phyloP scores from a whole-genome alignment of 192 early-diverging fungal species.

The Coemansia sp. region DNA sequence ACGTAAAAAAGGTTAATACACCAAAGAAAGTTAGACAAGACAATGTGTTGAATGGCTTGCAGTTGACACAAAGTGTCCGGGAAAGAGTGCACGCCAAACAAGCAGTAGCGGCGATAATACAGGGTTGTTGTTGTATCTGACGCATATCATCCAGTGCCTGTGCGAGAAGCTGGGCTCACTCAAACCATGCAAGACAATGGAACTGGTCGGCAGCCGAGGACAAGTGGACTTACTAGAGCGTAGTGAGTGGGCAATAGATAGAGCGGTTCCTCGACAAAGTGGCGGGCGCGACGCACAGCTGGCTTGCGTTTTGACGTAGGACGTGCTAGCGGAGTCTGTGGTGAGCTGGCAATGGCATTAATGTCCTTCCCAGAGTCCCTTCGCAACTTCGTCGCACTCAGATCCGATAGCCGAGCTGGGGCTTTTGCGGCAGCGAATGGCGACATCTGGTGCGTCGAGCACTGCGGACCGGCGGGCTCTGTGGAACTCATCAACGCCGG shows the following conservation, averaged over 20 bases:
- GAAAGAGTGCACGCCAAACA: conserved; percentile 9
- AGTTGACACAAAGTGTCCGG: background rate
- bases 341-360: background rate
- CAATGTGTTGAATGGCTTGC: too few species aligned
- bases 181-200: background rate
- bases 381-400: background rate
- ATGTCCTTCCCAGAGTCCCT: background rate
- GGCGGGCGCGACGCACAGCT: conserved; percentile 34
- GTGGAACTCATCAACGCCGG: conserved; percentile 5
- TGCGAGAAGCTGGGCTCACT: background rate
- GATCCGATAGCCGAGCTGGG: background rate
- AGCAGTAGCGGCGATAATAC: background rate
- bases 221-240: conserved; percentile 36
- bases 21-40: too few species aligned
- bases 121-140: background rate
- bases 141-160: background rate
- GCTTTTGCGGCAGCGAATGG: background rate
- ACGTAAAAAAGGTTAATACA: conserved; percentile 7
- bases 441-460: background rate
- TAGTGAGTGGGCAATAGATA: conserved; percentile 47
- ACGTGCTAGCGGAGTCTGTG: background rate
- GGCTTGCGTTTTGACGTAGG: conserved; percentile 31
- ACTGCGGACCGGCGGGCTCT: conserved; percentile 4
- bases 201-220: background rate
- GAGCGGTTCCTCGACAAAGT: conserved; percentile 56